phyloP scores from a whole-genome alignment of 2,329 filamentous ascomycete genomes.

The Aspergillus terreus region DNA sequence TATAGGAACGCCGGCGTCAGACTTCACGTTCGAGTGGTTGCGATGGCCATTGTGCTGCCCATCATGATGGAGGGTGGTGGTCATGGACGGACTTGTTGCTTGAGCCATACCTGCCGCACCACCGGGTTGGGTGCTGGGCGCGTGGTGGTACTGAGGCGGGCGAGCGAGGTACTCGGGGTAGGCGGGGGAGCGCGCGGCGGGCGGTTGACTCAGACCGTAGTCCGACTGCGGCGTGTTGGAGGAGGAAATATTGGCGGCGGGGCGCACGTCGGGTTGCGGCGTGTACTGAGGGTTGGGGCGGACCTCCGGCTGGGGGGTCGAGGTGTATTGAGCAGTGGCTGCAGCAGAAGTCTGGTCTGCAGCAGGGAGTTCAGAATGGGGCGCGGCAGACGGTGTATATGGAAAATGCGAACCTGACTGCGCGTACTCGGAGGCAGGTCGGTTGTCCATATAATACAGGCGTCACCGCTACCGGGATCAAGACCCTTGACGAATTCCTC shows the following conservation, averaged over 20 bases:
- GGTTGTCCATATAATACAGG: constrained; percentile 54
- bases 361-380: constrained; percentile 77
- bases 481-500: constrained; percentile 20
- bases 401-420: constrained; percentile 77
- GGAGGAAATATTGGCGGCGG: constrained; percentile 63
- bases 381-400: constrained; percentile 50
- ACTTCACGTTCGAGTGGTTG: constrained; percentile 66
- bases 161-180: constrained; percentile 87
- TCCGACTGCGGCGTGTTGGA: constrained; percentile 84
- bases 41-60: constrained; percentile 69
- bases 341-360: constrained; percentile 93
- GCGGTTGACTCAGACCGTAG: constrained; percentile 74
- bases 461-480: constrained; percentile 20
- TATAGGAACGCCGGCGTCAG: constrained; percentile 98
- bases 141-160: constrained; percentile 67
- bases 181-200: constrained; percentile 72
- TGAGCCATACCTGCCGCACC: constrained; percentile 92
- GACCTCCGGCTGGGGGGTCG: constrained; percentile 33
- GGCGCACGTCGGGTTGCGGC: constrained; percentile 74
- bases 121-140: constrained; percentile 66
- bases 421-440: constrained; percentile 70
- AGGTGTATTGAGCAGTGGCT: constrained; percentile 36
- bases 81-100: constrained; percentile 96
- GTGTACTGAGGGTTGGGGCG: constrained; percentile 64
- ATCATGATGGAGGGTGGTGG: constrained; percentile 66